These are phyloP conservation scores for Ceratobasidium sp. DNA, from an alignment of 1,284 basidiomycete genomes.

Conservation along the genomic window DNA sequence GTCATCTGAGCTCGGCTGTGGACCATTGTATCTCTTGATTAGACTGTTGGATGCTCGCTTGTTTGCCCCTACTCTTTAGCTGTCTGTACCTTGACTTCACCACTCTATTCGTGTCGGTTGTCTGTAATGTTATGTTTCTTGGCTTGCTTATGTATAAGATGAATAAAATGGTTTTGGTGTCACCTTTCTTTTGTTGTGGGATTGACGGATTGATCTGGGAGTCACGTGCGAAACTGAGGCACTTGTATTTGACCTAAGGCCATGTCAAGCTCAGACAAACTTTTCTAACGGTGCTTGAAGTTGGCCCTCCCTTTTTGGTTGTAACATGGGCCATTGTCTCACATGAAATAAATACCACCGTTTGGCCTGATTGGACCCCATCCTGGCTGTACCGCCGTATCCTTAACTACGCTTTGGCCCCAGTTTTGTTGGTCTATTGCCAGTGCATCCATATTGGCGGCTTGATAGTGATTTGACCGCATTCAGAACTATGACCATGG, in stretches of 20 bases:
- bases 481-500: background rate
- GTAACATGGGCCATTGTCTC: too few relatives aligned
- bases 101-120: background rate
- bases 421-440: background rate
- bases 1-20: background rate
- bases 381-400: too few relatives aligned
- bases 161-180: slow-evolving; percentile 7
- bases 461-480: background rate
- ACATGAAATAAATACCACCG: too few relatives aligned
- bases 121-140: slow-evolving; percentile 33
- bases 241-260: too few relatives aligned
- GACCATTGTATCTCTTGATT: slow-evolving; percentile 13
- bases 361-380: too few relatives aligned
- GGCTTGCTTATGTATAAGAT: slow-evolving; percentile 10
- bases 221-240: too few relatives aligned
- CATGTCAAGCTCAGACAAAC: too few relatives aligned
- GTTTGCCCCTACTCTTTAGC: slow-evolving; percentile 22
- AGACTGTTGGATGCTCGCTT: slow-evolving; percentile 1
- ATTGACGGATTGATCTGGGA: too few relatives aligned
- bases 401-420: background rate
- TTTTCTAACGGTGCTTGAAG: too few relatives aligned
- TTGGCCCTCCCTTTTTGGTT: too few relatives aligned
- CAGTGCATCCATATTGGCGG: background rate
- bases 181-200: background rate
- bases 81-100: slow-evolving; percentile 28